Evolutionary conservation across 2,329 filamentous ascomycete species (phyloP), one percentile per base, ranked within the genome.

Genomic region (Cytospora piceicola): DNA sequence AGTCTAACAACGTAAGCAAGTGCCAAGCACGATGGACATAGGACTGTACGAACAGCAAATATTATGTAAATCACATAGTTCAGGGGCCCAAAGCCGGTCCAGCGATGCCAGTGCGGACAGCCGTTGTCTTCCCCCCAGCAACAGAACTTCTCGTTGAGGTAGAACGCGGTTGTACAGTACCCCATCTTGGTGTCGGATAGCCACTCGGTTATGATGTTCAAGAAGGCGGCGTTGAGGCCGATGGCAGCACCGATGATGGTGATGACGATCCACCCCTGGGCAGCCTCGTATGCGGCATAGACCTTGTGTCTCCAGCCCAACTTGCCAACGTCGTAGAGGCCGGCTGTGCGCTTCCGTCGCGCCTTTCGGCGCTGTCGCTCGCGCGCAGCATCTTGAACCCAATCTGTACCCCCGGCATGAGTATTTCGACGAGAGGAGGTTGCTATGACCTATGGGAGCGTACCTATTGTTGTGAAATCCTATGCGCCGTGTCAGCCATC

Each of bases 191-290:
- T 89, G 78, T 99, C 95, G 42, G 92, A 91, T 68, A 99, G 81
- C 94, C 95, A 99, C 78, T 99, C 95, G 12, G 94, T 98, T 53
- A 96, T 87, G 70, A 99, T 98, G 75, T 96, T 98, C 67, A 99
- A 80, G 66, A 97, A 88, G 0, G 93, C 95, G 20, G 95, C 94
- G 75, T 97, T 98, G 68, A 98, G 75, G 1, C 95, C 95, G 75
- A 99, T 98, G 27, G 91, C 91, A n/a, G 88, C 88, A 36, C 95
- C 92, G 64, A 99, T 94, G 68, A 99, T 83, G 27, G 92, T 98
- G 64, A 99, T 91, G 58, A 99, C 95, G 66, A 99, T 94, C 95
- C 95, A 99, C 27, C 93, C 94, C 79, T 99, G 95, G 2, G 93
- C 95, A 14, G 95, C 95, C 77, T 98, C 94, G 77, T 98, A 99